Evolutionary conservation across 2,329 filamentous ascomycete species (phyloP).

Genomic region (Phyllosticta citribraziliensis): DNA sequence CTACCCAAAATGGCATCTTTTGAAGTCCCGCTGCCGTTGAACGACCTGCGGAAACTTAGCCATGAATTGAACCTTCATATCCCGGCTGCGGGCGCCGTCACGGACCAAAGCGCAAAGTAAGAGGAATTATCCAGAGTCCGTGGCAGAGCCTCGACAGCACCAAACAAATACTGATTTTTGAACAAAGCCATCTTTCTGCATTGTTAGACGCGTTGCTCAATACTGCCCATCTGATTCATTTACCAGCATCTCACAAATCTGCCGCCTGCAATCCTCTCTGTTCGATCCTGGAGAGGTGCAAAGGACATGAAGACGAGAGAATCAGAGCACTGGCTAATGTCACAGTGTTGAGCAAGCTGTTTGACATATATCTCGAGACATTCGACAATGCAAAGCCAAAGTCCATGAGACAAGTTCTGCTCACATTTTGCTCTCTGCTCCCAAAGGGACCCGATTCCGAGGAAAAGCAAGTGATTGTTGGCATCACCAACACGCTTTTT

Average conservation of each 20-base stretch:
- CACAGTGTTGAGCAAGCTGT: constrained; percentile 24
- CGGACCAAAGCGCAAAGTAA: constrained; percentile 9
- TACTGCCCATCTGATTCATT: constrained; percentile 23
- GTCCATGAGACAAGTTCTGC: constrained; percentile 36
- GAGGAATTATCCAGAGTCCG: neutral
- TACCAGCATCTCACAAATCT: constrained; percentile 31
- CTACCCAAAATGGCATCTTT: constrained; percentile 8
- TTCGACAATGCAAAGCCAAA: constrained; percentile 37
- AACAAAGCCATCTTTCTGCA: constrained; percentile 20
- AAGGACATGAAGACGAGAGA: constrained; percentile 20
- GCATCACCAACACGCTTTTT: constrained; percentile 35
- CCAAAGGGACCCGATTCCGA: constrained; percentile 16
- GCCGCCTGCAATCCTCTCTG: constrained; percentile 39
- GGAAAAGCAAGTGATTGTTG: neutral
- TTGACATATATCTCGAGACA: constrained; percentile 33
- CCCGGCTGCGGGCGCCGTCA: neutral
- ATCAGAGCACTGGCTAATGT: constrained; percentile 16
- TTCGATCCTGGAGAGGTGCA: constrained; percentile 32
- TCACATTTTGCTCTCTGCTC: constrained; percentile 29
- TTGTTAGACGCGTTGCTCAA: constrained; percentile 22
- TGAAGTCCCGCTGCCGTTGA: neutral
- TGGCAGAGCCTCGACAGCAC: neutral
- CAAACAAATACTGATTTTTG: constrained; percentile 13
- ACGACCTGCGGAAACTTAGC: constrained; percentile 7
- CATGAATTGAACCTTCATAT: constrained; percentile 2